These are phyloP conservation scores for Chaetomium tenue DNA, from an alignment of 495 filamentous ascomycete species.

Conservation along the genomic window DNA sequence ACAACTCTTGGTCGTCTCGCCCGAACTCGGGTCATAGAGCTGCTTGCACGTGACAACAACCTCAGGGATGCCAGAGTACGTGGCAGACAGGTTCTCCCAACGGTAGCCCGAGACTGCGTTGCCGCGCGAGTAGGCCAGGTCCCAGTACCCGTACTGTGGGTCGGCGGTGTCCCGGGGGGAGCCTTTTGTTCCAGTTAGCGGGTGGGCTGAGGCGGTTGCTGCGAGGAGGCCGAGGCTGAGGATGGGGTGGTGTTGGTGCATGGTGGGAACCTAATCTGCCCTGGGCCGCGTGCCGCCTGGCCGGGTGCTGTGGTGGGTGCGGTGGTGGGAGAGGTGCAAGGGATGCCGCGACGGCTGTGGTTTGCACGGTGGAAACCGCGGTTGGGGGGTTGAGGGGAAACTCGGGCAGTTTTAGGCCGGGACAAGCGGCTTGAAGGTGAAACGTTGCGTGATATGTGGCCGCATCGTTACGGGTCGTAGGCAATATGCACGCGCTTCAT, in stretches of 20 bases:
- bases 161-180: neutral
- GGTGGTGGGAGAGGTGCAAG: neutral
- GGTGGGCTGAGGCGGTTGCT: neutral
- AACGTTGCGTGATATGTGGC: neutral
- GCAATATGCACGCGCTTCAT: neutral
- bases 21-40: neutral
- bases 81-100: neutral
- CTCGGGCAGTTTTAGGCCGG: neutral
- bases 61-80: neutral
- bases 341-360: neutral
- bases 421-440: neutral
- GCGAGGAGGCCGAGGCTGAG: neutral
- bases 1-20: neutral
- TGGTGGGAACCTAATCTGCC: neutral
- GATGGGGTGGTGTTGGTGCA: neutral
- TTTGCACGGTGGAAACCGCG: no score
- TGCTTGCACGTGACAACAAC: neutral
- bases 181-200: neutral
- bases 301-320: neutral
- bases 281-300: neutral
- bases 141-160: neutral
- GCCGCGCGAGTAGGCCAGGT: neutral
- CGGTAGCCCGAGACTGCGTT: constrained; percentile 3
- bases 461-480: neutral
- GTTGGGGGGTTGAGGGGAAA: neutral